phyloP scores from a whole-genome alignment of 768 basidiomycete genomes.

The Mycena metata region DNA sequence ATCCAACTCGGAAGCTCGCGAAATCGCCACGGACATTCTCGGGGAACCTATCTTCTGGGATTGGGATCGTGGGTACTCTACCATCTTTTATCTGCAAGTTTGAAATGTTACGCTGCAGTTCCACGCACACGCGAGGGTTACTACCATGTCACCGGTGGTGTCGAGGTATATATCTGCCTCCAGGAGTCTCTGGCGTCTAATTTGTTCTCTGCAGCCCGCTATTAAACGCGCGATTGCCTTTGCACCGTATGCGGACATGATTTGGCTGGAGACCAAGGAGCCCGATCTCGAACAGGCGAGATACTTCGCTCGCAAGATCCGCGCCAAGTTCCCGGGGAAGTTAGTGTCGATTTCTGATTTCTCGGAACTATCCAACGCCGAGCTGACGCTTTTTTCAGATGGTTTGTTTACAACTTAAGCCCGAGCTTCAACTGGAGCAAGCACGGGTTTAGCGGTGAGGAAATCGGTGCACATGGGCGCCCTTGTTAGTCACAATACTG shows the following conservation, averaged over 20 bases:
- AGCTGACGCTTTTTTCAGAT: constrained; percentile 54
- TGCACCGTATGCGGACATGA: constrained; percentile 88
- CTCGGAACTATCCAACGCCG: neutral
- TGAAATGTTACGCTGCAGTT: constrained; percentile 55
- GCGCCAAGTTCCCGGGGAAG: constrained; percentile 81
- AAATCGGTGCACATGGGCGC: neutral
- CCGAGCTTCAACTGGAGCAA: constrained; percentile 95
- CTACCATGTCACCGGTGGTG: constrained; percentile 87
- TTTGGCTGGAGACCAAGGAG: constrained; percentile 95
- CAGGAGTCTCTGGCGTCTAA: constrained; percentile 12
- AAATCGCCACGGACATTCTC: constrained; percentile 80
- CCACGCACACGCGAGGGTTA: constrained; percentile 93
- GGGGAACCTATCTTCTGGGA: constrained; percentile 86
- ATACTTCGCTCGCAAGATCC: constrained; percentile 81
- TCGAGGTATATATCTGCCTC: constrained; percentile 60
- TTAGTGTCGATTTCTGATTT: constrained; percentile 45
- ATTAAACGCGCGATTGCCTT: constrained; percentile 85
- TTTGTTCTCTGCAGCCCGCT: constrained; percentile 64
- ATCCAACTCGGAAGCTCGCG: constrained; percentile 80
- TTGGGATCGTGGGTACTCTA: constrained; percentile 77
- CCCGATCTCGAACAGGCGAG: constrained; percentile 86
- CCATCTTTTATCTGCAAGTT: constrained; percentile 5
- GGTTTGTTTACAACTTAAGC: constrained; percentile 94
- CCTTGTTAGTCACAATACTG: neutral
- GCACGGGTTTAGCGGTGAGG: constrained; percentile 79